Base-by-base conservation (phyloP, 345 rosid genomes). In the Eucalyptus albens region DNA sequence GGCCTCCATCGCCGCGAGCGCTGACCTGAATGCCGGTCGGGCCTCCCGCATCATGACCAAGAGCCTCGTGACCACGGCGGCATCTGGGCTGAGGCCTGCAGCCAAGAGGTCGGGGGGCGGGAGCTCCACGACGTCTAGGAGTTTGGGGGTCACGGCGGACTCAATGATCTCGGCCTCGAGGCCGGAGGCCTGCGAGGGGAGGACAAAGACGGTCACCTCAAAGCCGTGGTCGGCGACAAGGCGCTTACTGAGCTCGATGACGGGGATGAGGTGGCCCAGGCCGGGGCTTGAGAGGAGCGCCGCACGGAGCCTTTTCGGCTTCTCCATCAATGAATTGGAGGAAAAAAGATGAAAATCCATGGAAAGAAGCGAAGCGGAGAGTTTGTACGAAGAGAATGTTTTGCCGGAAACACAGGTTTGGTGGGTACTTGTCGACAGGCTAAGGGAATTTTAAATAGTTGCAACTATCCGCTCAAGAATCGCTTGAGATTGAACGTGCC, bases 251-350 rank as follows among this genome's bases (percentile, higher is more conserved):
- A 96, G 94, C 87, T 94, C 97, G 44, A 95, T 86, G 49, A 90
- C 85, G 1, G 98, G 96, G 90, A 94, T 94, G 12, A 95, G 90
- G 90, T 95, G 96, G 42, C 96, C 96, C 40, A 92, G 44, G 56
- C 97, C 96, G 22, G 96, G 97, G 87, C 95, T 93, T 14, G 96
- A 87, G 45, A 95, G 90, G 31, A 94, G 89, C 4, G 91, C 90
- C 12, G 88, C 91, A 55, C 94, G 96, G 67, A 94, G 91, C 85
- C 92, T 92, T 69, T 80, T 49, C n/a, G 62, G 16, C 56, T 31
- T 33, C 12, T 47, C 86, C 85, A 88, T 65, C 29, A 3, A 62
- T 29, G 33, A 29, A 82, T 9, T 45, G 49, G 86, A 81, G 29
- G 86, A 62, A 62, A 29, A 62, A 1, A 27, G 69, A n/a, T 62